Evolutionary conservation across 805 yeast species (phyloP).

Genomic region (Yarrowia divulgata): DNA sequence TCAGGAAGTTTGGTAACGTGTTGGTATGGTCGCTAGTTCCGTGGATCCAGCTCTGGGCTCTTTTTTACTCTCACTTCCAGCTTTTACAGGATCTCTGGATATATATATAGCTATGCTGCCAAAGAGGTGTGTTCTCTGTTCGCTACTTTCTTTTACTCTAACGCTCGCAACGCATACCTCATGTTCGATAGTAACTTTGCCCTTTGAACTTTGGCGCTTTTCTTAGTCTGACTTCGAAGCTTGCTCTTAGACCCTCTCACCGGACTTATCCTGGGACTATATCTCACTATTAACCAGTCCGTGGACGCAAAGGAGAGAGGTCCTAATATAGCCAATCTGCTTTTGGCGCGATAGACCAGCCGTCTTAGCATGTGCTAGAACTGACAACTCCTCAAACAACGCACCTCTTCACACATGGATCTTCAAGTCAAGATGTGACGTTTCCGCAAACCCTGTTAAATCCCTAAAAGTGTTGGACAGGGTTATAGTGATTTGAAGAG

Average conservation of each 20-base stretch:
- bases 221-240: not conserved
- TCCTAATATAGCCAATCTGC: not conserved
- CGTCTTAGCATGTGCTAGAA: not conserved
- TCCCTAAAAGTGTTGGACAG: slow-evolving; percentile 15
- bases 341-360: not conserved
- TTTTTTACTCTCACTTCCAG: too few relatives aligned
- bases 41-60: too few relatives aligned
- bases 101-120: not conserved
- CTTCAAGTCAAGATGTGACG: too few relatives aligned
- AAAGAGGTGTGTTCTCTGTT: too few relatives aligned
- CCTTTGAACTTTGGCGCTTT: not conserved
- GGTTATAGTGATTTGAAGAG: not conserved
- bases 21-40: too few relatives aligned
- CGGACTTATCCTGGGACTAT: not conserved
- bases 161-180: slow-evolving; percentile 3
- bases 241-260: not conserved
- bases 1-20: too few relatives aligned
- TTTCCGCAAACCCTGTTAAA: slow-evolving; percentile 3
- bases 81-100: not conserved
- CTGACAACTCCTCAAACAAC: too few relatives aligned
- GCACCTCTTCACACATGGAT: too few relatives aligned
- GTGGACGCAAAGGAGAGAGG: not conserved
- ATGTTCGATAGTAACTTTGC: slow-evolving; percentile 7
- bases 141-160: too few relatives aligned
- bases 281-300: too few relatives aligned